These are phyloP conservation scores for Phaeotremella fagi DNA, from an alignment of 768 basidiomycete genomes.

Conservation along the genomic window DNA sequence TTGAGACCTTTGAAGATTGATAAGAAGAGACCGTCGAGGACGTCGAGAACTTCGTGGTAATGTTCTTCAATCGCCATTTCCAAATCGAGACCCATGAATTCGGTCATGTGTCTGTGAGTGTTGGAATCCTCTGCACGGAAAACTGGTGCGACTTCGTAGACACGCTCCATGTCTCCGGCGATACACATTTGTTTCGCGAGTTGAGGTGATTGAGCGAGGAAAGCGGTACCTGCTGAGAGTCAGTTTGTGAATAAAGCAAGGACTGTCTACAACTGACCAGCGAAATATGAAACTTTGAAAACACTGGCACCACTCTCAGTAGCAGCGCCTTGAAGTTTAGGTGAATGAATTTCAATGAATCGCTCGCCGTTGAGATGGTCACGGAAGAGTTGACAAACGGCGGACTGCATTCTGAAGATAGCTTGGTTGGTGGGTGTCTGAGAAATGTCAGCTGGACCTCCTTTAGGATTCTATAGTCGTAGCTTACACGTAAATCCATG, in stretches of 20 bases:
- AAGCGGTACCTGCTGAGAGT: slow-evolving; percentile 64
- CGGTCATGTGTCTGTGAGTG: slow-evolving; percentile 96
- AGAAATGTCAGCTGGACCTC: neutral
- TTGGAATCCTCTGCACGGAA: slow-evolving; percentile 97
- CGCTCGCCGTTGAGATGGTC: slow-evolving; percentile 66
- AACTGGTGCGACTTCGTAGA: slow-evolving; percentile 94
- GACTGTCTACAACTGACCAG: slow-evolving; percentile 56
- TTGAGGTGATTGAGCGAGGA: slow-evolving; percentile 93
- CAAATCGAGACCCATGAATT: slow-evolving; percentile 97
- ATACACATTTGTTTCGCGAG: slow-evolving; percentile 99
- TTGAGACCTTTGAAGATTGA: slow-evolving; percentile 79
- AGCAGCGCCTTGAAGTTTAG: slow-evolving; percentile 93
- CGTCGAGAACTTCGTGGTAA: slow-evolving; percentile 94
- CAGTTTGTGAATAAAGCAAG: neutral
- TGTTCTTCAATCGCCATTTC: slow-evolving; percentile 99
- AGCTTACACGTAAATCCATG: slow-evolving; percentile 79
- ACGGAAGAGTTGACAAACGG: slow-evolving; percentile 82
- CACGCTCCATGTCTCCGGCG: slow-evolving; percentile 94
- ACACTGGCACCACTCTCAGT: slow-evolving; percentile 96
- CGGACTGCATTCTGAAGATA: slow-evolving; percentile 85
- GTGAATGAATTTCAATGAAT: slow-evolving; percentile 94
- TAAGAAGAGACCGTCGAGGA: slow-evolving; percentile 80
- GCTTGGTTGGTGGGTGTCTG: slow-evolving; percentile 94
- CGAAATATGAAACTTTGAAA: slow-evolving; percentile 97
- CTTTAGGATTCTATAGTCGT: neutral